Percentiles rank a stretch among this genome's conserved stretches.
These are phyloP conservation scores for Apophysomyces elegans DNA, from an alignment of 371 early-diverging fungal genomes.

Conservation along the genomic window DNA sequence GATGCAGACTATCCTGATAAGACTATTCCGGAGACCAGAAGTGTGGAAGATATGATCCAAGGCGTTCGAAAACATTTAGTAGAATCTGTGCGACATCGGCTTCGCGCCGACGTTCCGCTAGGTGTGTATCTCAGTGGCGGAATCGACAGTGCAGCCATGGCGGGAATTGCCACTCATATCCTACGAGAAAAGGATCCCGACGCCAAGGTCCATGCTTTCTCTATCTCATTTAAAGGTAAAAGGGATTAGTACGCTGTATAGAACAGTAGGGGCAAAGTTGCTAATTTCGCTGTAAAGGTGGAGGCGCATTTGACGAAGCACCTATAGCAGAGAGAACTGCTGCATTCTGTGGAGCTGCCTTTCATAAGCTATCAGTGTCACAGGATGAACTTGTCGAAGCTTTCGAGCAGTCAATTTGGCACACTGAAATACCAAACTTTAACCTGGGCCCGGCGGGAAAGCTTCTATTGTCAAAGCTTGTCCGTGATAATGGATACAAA, in stretches of 20 bases:
- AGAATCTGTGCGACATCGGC: slow-evolving; percentile 24
- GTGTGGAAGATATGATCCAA: slow-evolving; percentile 30
- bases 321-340: slow-evolving; percentile 30
- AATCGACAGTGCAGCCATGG: slow-evolving; percentile 27
- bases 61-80: slow-evolving; percentile 28
- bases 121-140: slow-evolving; percentile 32
- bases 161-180: slow-evolving; percentile 22
- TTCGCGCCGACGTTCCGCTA: slow-evolving; percentile 29
- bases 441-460: slow-evolving; percentile 22
- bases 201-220: slow-evolving; percentile 23
- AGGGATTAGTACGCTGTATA: neutral
- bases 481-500: slow-evolving; percentile 43
- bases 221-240: slow-evolving; percentile 21
- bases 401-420: slow-evolving; percentile 31
- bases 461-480: slow-evolving; percentile 22
- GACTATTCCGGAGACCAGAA: slow-evolving; percentile 19
- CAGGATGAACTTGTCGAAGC: slow-evolving; percentile 14
- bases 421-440: slow-evolving; percentile 21
- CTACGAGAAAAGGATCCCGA: slow-evolving; percentile 25
- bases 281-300: neutral
- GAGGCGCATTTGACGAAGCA: slow-evolving; percentile 23
- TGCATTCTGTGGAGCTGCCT: slow-evolving; percentile 18
- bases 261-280: neutral
- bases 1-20: slow-evolving; percentile 35
- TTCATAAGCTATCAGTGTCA: slow-evolving; percentile 22